Conservation (phyloP, 106 monocot species). For the Xerophyta viscosa region DNA sequence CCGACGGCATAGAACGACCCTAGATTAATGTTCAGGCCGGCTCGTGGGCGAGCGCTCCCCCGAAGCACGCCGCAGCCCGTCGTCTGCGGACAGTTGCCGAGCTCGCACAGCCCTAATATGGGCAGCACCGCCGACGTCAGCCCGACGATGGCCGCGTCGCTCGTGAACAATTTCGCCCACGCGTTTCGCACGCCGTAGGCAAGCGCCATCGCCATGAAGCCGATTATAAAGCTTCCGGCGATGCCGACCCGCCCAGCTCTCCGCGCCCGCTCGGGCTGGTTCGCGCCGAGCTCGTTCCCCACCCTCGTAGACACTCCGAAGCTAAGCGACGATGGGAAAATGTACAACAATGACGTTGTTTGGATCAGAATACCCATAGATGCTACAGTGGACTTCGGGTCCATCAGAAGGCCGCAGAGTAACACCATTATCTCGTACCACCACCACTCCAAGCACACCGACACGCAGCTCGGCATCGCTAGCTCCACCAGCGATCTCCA, state of each 20-base stretch:
- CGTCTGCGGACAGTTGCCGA: constrained; percentile 46
- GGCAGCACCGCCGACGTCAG: constrained; percentile 40
- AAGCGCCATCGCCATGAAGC: constrained; percentile 24
- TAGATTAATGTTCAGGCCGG: constrained; percentile 25
- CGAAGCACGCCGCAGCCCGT: constrained; percentile 35
- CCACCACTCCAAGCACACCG: constrained; percentile 97
- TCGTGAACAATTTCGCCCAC: constrained; percentile 53
- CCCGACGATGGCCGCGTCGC: constrained; percentile 15
- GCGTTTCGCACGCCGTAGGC: constrained; percentile 28
- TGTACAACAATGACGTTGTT: constrained; percentile 51
- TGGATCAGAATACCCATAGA: constrained; percentile 52
- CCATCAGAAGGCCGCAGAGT: constrained; percentile 52
- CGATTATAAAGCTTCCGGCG: constrained; percentile 21
- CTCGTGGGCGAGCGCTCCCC: constrained; percentile 27
- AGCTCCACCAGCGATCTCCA: constrained; percentile 55
- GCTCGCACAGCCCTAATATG: constrained; percentile 46
- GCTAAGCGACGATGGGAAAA: constrained; percentile 51
- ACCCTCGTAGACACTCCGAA: constrained; percentile 48
- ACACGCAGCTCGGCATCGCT: constrained; percentile 79
- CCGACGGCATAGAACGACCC: constrained; percentile 30
- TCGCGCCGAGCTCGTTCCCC: constrained; percentile 54
- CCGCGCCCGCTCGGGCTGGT: constrained; percentile 29
- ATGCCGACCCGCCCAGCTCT: constrained; percentile 30
- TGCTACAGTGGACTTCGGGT: constrained; percentile 56
- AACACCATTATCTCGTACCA: constrained; percentile 98